phyloP scores from a whole-genome alignment of 2,329 filamentous ascomycete species.

The Ceratocystiopsis sp. region DNA sequence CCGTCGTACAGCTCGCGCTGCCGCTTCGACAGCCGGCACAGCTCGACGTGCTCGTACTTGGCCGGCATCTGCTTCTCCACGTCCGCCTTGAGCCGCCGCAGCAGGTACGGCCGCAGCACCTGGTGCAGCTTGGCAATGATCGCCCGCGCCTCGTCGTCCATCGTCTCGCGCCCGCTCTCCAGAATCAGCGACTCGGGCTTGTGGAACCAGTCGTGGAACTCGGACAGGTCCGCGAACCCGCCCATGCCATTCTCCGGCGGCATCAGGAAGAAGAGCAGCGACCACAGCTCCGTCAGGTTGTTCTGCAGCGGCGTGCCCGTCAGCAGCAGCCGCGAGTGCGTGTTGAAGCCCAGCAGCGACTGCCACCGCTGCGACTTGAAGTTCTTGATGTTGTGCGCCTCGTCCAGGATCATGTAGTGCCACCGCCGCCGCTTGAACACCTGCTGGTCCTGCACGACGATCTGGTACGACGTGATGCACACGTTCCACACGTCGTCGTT shows the following conservation, averaged over 20 bases:
- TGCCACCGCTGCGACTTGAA: constrained; percentile 98
- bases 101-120: constrained; percentile 77
- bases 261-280: constrained; percentile 88
- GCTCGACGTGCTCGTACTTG: constrained; percentile 94
- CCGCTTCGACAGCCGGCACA: constrained; percentile 85
- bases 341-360: constrained; percentile 84
- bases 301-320: too few species aligned
- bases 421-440: constrained; percentile 84
- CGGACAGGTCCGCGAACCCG: constrained; percentile 83
- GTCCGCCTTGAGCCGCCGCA: constrained; percentile 83
- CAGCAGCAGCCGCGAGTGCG: constrained; percentile 66
- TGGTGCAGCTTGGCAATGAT: constrained; percentile 91
- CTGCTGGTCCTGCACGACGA: constrained; percentile 84
- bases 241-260: constrained; percentile 75
- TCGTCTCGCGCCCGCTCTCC: constrained; percentile 80
- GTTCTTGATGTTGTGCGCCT: constrained; percentile 99
- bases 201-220: constrained; percentile 93
- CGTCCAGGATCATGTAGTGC: constrained; percentile 97
- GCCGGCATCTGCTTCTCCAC: constrained; percentile 98
- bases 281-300: constrained; percentile 96
- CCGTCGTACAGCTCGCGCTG: constrained; percentile 94
- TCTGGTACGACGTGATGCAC: constrained; percentile 92
- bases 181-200: constrained; percentile 92
- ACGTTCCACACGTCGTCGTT: constrained; percentile 93
- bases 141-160: constrained; percentile 83